These are phyloP conservation scores for Myrica gale DNA, from an alignment of 306 rosid genomes.

Conservation along the genomic window DNA sequence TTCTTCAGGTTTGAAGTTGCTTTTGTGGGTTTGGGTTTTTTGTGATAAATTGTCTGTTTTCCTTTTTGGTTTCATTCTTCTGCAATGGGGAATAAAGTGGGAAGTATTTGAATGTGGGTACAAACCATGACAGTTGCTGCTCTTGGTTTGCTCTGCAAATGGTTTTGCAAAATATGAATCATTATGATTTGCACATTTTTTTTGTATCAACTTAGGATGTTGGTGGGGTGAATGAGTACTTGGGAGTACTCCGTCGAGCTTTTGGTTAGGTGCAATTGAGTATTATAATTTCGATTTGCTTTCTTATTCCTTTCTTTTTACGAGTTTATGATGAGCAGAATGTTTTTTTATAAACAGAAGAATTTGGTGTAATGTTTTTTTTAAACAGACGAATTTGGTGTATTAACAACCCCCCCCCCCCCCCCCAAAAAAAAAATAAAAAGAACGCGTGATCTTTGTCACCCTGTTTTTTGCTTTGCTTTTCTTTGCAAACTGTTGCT, in stretches of 20 bases:
- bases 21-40: background rate
- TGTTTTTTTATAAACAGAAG: background rate
- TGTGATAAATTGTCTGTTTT: background rate
- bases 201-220: background rate
- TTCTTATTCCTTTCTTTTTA: background rate
- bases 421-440: background rate
- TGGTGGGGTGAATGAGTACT: background rate
- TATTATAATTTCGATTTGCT: background rate
- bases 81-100: background rate
- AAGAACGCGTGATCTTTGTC: background rate
- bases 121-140: background rate
- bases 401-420: too few species aligned
- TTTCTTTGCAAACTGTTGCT: background rate
- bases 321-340: background rate
- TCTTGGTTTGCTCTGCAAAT: background rate
- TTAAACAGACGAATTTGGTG: too few species aligned
- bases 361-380: background rate
- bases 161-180: background rate
- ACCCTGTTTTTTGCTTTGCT: background rate
- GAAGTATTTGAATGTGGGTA: background rate
- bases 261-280: background rate
- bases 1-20: background rate
- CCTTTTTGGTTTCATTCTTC: background rate
- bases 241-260: too few species aligned
- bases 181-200: background rate